phyloP scores from a whole-genome alignment of 2,329 filamentous ascomycete species.

The Fusarium fujikuroi region DNA sequence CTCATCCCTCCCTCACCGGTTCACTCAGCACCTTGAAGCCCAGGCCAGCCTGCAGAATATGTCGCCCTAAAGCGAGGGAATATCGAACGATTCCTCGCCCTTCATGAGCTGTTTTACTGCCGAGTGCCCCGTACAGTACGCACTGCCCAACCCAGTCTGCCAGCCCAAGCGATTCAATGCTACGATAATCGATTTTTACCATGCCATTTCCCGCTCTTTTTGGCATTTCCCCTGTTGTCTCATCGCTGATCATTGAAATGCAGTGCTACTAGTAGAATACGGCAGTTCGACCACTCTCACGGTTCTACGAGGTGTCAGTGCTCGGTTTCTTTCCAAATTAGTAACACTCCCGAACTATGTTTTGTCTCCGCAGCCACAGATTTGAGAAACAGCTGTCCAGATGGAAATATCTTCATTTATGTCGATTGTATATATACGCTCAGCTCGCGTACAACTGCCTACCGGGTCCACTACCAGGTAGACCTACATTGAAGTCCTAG shows the following conservation, averaged over 20 bases:
- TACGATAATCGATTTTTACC: slow-evolving; percentile 18
- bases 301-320: not conserved
- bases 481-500: slow-evolving; percentile 5
- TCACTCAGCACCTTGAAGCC: slow-evolving; percentile 7
- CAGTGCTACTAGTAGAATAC: not conserved
- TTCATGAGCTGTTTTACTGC: slow-evolving; percentile 31
- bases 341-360: not conserved
- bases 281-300: slow-evolving; percentile 1
- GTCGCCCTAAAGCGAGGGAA: slow-evolving; percentile 12
- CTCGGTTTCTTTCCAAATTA: not conserved
- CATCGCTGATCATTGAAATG: slow-evolving; percentile 4
- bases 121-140: slow-evolving; percentile 32
- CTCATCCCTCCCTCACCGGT: not conserved
- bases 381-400: not conserved
- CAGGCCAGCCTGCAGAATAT: slow-evolving; percentile 5
- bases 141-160: slow-evolving; percentile 17
- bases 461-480: slow-evolving; percentile 2
- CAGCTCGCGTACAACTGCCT: slow-evolving; percentile 1
- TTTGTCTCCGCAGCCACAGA: not conserved
- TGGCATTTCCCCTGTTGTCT: not conserved
- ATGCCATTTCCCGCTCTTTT: slow-evolving; percentile 15
- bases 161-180: slow-evolving; percentile 16
- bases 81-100: slow-evolving; percentile 35
- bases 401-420: slow-evolving; percentile 23
- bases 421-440: slow-evolving; percentile 20